Evolutionary conservation across 2,329 filamentous ascomycete species (phyloP).

Genomic region (Fusarium cicatricum): DNA sequence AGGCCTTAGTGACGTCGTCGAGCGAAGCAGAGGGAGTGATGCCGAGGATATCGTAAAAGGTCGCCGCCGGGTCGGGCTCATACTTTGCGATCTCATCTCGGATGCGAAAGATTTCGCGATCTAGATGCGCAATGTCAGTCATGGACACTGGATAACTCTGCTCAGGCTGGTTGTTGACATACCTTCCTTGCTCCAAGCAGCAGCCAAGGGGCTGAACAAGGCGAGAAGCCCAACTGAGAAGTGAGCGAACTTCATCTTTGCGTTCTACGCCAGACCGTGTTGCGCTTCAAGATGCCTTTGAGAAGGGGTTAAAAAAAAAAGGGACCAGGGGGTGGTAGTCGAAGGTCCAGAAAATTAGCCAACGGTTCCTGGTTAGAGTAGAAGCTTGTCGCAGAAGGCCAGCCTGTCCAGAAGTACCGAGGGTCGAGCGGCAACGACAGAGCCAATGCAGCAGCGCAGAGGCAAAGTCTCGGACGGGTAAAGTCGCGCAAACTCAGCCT

Average conservation of each 20-base stretch:
- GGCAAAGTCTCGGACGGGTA: neutral
- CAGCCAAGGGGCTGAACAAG: slow-evolving; percentile 70
- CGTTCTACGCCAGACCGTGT: slow-evolving; percentile 49
- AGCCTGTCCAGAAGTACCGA: slow-evolving; percentile 26
- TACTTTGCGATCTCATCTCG: slow-evolving; percentile 86
- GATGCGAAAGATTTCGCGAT: slow-evolving; percentile 97
- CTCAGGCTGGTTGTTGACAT: slow-evolving; percentile 38
- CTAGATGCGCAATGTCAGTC: slow-evolving; percentile 54
- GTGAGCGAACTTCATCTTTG: slow-evolving; percentile 75
- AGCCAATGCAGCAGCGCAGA: slow-evolving; percentile 21
- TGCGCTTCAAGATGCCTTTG: neutral
- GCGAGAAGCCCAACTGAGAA: slow-evolving; percentile 74
- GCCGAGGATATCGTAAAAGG: slow-evolving; percentile 95
- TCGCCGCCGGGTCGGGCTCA: slow-evolving; percentile 77
- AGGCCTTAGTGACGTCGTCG: slow-evolving; percentile 93
- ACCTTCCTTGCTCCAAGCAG: slow-evolving; percentile 91
- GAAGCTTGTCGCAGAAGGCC: slow-evolving; percentile 27
- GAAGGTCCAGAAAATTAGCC: neutral
- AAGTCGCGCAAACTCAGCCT: neutral
- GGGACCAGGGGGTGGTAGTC: too few species aligned
- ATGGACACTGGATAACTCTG: neutral
- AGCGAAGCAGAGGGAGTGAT: slow-evolving; percentile 76
- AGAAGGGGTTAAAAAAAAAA: neutral
- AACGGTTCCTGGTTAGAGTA: slow-evolving; percentile 21
- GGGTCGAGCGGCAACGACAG: neutral